Evolutionary conservation across 345 rosid genomes (phyloP).

Genomic region (Euphorbia peplus): DNA sequence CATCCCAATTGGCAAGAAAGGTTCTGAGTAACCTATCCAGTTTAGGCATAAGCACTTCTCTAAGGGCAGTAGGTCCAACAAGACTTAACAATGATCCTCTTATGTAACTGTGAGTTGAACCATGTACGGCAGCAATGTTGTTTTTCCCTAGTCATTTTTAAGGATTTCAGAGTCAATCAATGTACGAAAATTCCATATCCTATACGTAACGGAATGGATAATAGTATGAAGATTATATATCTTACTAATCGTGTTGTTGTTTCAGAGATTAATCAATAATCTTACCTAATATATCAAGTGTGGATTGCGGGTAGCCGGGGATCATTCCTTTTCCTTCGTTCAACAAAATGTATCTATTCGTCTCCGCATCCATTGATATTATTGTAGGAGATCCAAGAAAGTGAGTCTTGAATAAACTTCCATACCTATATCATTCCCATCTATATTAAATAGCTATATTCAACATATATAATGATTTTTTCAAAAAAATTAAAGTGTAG

Average conservation of each 20-base stretch:
- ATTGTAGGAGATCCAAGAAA: slow-evolving; percentile 23
- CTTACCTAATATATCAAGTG: slow-evolving; percentile 1
- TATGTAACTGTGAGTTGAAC: slow-evolving; percentile 12
- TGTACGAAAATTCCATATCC: too few species aligned
- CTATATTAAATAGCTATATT: too few species aligned
- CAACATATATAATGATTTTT: too few species aligned
- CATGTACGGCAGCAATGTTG: slow-evolving; percentile 20
- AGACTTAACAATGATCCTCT: slow-evolving; percentile 20
- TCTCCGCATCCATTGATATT: slow-evolving; percentile 21
- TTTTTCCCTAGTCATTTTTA: not conserved
- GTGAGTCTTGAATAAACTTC: slow-evolving; percentile 22
- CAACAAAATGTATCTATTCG: slow-evolving; percentile 18
- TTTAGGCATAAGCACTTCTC: slow-evolving; percentile 4
- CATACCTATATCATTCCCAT: slow-evolving; percentile 14
- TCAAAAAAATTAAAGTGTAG: too few species aligned
- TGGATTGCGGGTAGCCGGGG: slow-evolving; percentile 28
- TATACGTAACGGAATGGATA: too few species aligned
- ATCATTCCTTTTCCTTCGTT: slow-evolving; percentile 22
- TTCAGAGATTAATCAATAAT: too few species aligned
- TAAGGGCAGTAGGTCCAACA: slow-evolving; percentile 12
- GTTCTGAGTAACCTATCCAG: not conserved
- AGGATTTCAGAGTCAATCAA: too few species aligned
- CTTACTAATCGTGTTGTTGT: too few species aligned
- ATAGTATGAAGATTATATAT: too few species aligned
- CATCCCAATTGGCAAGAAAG: slow-evolving; percentile 17